phyloP scores from a whole-genome alignment of 1,284 basidiomycete genomes.

The Dichomitus squalens region DNA sequence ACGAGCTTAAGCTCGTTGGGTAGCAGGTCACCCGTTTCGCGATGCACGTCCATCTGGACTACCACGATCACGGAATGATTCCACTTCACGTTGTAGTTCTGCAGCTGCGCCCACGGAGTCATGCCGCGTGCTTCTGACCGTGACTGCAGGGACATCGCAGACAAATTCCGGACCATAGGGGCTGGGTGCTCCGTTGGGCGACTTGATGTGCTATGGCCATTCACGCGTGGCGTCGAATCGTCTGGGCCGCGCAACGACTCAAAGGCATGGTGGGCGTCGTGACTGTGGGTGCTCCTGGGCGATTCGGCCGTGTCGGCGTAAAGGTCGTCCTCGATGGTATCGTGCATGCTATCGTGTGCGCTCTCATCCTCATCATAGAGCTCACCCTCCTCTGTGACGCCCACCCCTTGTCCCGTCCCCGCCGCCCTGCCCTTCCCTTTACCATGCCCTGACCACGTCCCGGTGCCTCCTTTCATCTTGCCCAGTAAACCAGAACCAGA shows the following conservation, averaged over 20 bases:
- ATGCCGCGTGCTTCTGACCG: slow-evolving; percentile 47
- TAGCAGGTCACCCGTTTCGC: slow-evolving; percentile 53
- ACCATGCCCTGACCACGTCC: slow-evolving; percentile 34
- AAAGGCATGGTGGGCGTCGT: slow-evolving; percentile 8
- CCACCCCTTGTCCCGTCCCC: slow-evolving; percentile 25
- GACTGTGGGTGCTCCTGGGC: slow-evolving; percentile 8
- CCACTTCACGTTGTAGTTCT: slow-evolving; percentile 64
- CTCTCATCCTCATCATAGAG: slow-evolving; percentile 22
- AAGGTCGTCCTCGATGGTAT: slow-evolving; percentile 21
- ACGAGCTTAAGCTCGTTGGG: slow-evolving; percentile 66
- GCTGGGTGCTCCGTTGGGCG: slow-evolving; percentile 17
- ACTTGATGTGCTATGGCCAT: neutral
- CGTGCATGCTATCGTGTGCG: slow-evolving; percentile 23
- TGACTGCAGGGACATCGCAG: slow-evolving; percentile 9
- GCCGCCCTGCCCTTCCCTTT: slow-evolving; percentile 39
- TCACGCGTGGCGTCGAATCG: slow-evolving; percentile 14
- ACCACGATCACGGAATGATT: slow-evolving; percentile 55
- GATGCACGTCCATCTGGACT: slow-evolving; percentile 64
- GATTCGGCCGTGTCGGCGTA: slow-evolving; percentile 2
- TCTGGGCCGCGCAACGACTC: slow-evolving; percentile 12
- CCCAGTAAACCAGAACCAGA: slow-evolving; percentile 40
- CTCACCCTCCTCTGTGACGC: slow-evolving; percentile 17
- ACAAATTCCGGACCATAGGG: slow-evolving; percentile 11
- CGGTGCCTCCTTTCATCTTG: slow-evolving; percentile 36
- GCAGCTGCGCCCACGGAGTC: slow-evolving; percentile 57